phyloP scores from a whole-genome alignment of 1,139 yeast species.

The Pichia sp. region DNA sequence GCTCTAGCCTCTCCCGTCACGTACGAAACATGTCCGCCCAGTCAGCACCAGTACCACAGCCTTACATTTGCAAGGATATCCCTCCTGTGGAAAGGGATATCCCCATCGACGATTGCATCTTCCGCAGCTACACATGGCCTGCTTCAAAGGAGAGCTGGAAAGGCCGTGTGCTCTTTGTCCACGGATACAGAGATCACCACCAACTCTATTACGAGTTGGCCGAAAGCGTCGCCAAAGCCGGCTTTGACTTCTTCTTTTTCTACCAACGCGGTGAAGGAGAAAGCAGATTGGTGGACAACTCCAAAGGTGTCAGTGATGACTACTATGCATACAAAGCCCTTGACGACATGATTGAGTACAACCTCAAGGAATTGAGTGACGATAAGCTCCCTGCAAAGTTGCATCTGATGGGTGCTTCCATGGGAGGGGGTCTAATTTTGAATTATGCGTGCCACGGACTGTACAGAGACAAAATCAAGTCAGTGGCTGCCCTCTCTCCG shows the following conservation, averaged over 20 bases:
- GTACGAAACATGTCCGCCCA: neutral
- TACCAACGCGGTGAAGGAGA: slow-evolving; percentile 90
- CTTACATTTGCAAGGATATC: neutral
- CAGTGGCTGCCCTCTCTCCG: slow-evolving; percentile 65
- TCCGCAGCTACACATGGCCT: slow-evolving; percentile 23
- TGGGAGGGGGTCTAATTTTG: slow-evolving; percentile 87
- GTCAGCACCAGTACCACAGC: neutral
- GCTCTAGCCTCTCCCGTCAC: too few relatives aligned
- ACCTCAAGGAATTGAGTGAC: slow-evolving; percentile 31
- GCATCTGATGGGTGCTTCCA: slow-evolving; percentile 78
- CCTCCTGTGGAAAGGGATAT: slow-evolving; percentile 10
- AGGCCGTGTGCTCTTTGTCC: slow-evolving; percentile 63
- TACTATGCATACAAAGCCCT: slow-evolving; percentile 60
- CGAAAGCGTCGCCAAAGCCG: slow-evolving; percentile 53
- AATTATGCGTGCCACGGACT: slow-evolving; percentile 72
- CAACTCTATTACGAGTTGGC: slow-evolving; percentile 52
- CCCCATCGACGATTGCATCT: slow-evolving; percentile 22
- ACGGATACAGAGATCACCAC: slow-evolving; percentile 76
- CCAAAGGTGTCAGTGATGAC: slow-evolving; percentile 67
- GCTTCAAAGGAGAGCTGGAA: slow-evolving; percentile 30
- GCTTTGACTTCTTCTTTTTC: slow-evolving; percentile 71
- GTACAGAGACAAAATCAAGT: slow-evolving; percentile 48
- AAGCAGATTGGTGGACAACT: slow-evolving; percentile 53
- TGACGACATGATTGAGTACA: slow-evolving; percentile 51
- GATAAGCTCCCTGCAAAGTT: slow-evolving; percentile 39